Evolutionary conservation across 2,329 filamentous ascomycete genomes (phyloP), one percentile per base, ranked within the genome.

Genomic region (Fusarium udum): DNA sequence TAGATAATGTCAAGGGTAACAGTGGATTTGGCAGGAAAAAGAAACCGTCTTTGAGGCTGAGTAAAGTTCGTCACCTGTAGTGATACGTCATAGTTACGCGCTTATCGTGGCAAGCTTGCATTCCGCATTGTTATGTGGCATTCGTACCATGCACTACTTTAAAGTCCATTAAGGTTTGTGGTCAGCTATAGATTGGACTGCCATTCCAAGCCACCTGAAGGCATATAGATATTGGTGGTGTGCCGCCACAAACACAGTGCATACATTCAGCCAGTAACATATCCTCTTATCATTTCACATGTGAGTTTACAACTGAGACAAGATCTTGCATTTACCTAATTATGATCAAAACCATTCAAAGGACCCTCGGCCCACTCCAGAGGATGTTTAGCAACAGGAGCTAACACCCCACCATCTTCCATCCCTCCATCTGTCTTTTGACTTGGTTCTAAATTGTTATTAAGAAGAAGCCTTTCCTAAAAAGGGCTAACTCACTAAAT

Each of bases 401-500:
- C 40, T 16, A 42, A 51, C 40, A 58, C 64, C 37, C 52, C 51
- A 32, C 59, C 51, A 37, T 42, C n/a, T 31, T 55, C 64, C 36
- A 45, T 12, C 39, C 28, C 51, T 36, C 28, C 40, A 34, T 61
- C 32, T 37, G 34, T 14, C 20, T 24, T 42, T 39, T 26, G 13
- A 6, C 16, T 28, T 32, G 52, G 58, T 53, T 69, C 64, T 64
- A 43, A 16, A 10, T 16, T 36, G 43, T 51, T 36, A 18, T 14
- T 12, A 22, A 24, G 6, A 12, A 14, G 7, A 45, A 2, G 26
- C 48, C 39, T 43, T 20, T 26, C 10, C 18, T 16, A 7, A 37
- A 11, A 4, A 9, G 8, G 20, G 16, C 8, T 37, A 26, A 67
- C 69, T 67, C 28, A 71, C 69, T 56, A 14, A 70, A 49, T 13